Evolutionary conservation across 768 basidiomycete species (phyloP).

Genomic region (Strobilomyces echinocephalus): DNA sequence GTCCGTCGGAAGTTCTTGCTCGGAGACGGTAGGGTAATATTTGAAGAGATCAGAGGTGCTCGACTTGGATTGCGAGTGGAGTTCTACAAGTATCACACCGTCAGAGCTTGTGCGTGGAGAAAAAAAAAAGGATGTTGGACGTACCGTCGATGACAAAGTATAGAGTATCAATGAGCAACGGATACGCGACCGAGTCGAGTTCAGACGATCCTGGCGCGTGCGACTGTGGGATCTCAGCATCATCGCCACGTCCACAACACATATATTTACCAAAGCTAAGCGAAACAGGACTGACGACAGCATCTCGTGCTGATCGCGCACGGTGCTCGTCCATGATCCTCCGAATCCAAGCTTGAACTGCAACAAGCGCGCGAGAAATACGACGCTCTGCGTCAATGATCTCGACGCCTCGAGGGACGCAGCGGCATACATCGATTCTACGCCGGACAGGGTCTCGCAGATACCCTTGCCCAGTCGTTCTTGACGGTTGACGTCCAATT

Average conservation of each 20-base stretch:
- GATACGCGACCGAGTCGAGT: conserved; percentile 54
- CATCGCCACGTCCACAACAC: conserved; percentile 1
- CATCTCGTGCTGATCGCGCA: conserved; percentile 42
- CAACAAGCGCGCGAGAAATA: conserved; percentile 60
- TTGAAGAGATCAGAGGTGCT: conserved; percentile 54
- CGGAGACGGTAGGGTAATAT: conserved; percentile 51
- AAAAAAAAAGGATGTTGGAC: conserved; percentile 7
- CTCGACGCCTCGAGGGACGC: conserved; percentile 18
- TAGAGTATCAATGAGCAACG: conserved; percentile 68
- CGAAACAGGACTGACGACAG: conserved; percentile 44
- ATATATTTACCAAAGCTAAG: conserved; percentile 46
- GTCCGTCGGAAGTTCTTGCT: conserved; percentile 49
- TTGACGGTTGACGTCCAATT: conserved; percentile 42
- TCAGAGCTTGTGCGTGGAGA: neutral
- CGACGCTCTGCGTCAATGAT: conserved; percentile 38
- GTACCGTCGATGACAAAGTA: conserved; percentile 71
- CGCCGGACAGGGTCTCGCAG: conserved; percentile 39
- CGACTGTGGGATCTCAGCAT: conserved; percentile 35
- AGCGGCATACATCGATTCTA: conserved; percentile 35
- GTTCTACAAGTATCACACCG: conserved; percentile 41
- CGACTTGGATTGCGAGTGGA: conserved; percentile 54
- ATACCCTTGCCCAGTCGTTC: conserved; percentile 53
- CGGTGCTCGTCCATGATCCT: conserved; percentile 48
- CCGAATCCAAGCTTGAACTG: conserved; percentile 72
- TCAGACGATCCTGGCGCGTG: conserved; percentile 47